Evolutionary conservation across 371 early-diverging fungal species (phyloP).

Genomic region (Blastocladiella emersonii): DNA sequence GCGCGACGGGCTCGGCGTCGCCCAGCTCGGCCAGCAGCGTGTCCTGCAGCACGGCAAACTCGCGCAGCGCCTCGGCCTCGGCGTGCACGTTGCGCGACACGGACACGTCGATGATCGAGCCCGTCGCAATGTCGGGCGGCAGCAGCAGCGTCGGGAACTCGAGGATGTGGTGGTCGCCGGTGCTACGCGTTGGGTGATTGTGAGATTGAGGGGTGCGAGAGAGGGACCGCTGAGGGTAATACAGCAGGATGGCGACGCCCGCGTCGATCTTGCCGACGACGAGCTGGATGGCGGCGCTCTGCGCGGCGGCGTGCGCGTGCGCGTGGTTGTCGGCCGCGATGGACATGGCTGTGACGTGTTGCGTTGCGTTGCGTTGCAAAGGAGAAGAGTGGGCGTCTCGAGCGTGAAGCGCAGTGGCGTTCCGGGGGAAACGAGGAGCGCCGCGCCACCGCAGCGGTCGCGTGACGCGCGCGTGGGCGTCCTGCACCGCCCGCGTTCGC

Average conservation of each 20-base stretch:
- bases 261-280: conserved; percentile 87
- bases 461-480: no score
- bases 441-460: no score
- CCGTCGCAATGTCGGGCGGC: conserved; percentile 80
- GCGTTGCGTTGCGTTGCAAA: no score
- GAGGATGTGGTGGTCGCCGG: conserved; percentile 90
- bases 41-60: conserved; percentile 75
- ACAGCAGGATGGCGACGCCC: conserved; percentile 41
- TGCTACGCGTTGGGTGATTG: conserved; percentile 10
- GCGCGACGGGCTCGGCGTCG: conserved; percentile 56
- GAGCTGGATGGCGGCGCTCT: conserved; percentile 42
- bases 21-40: conserved; percentile 66
- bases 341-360: no score
- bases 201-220: no score
- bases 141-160: conserved; percentile 93
- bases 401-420: no score
- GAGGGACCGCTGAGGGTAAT: no score
- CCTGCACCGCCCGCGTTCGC: no score
- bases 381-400: no score
- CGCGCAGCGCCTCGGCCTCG: conserved; percentile 61
- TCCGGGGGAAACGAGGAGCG: no score
- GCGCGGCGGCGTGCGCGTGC: background rate
- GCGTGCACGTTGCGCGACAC: conserved; percentile 73
- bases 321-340: no score
- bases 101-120: conserved; percentile 85